These are phyloP conservation scores for Globisporangium perplexum DNA, from an alignment of 352 stramenopile species.

Conservation along the genomic window DNA sequence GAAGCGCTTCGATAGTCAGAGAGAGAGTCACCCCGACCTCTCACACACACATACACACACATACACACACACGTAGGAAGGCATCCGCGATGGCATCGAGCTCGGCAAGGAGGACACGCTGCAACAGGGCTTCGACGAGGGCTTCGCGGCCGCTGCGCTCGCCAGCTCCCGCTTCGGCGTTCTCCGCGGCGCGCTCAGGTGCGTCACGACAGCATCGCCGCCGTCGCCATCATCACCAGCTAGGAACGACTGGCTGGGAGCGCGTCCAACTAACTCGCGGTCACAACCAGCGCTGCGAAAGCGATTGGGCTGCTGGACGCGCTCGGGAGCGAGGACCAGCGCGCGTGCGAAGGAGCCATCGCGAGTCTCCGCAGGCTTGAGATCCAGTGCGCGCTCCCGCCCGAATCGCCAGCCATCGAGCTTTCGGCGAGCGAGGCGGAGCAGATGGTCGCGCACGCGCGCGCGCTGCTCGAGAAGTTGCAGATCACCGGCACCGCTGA, in stretches of 20 bases:
- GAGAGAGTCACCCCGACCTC: background rate
- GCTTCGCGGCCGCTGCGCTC: constrained; percentile 31
- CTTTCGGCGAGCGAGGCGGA: background rate
- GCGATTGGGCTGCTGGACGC: constrained; percentile 1
- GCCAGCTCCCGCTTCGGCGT: constrained; percentile 35
- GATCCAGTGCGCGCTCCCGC: constrained; percentile 9
- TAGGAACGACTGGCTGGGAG: background rate
- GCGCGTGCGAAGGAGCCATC: background rate
- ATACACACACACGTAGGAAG: constrained; percentile 21
- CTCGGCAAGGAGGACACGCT: constrained; percentile 64
- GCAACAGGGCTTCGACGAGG: constrained; percentile 63
- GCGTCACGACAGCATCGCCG: background rate
- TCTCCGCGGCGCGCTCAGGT: constrained; percentile 50
- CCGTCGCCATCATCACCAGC: background rate
- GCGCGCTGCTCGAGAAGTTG: constrained; percentile 5
- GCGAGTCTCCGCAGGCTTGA: constrained; percentile 4
- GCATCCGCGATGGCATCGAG: constrained; percentile 65
- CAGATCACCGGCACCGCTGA: background rate
- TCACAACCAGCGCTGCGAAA: constrained; percentile 1
- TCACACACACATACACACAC: background rate
- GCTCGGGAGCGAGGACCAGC: background rate
- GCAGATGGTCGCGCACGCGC: background rate
- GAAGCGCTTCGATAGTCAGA: too few species aligned
- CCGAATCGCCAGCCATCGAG: background rate
- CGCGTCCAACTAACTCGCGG: background rate